Conservation (phyloP, 192 early-diverging fungal species). For the Dissophora globulifera region DNA sequence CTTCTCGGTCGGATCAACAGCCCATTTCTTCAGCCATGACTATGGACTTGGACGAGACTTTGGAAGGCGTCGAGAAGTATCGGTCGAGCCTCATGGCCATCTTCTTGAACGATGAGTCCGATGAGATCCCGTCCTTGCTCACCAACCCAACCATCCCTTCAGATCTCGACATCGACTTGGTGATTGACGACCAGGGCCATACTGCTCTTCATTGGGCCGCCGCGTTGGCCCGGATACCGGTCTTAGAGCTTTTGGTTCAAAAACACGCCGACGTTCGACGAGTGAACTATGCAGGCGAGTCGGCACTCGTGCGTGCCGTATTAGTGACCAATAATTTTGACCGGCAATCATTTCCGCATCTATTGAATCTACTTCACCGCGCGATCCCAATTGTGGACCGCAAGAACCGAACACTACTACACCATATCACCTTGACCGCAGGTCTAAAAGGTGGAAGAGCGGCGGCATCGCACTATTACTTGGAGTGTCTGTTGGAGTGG, state of each 20-base stretch:
- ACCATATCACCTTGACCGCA: slow-evolving; percentile 86
- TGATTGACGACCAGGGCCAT: slow-evolving; percentile 96
- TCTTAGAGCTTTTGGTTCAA: slow-evolving; percentile 80
- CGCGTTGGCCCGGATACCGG: slow-evolving; percentile 79
- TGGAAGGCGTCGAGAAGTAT: slow-evolving; percentile 66
- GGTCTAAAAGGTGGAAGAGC: slow-evolving; percentile 71
- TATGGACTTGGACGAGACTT: slow-evolving; percentile 18
- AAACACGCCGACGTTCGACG: slow-evolving; percentile 76
- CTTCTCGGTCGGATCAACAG: slow-evolving; percentile 5
- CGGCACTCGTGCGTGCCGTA: slow-evolving; percentile 89
- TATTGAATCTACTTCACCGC: slow-evolving; percentile 79
- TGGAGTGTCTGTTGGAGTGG: slow-evolving; percentile 83
- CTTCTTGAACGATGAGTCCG: slow-evolving; percentile 81
- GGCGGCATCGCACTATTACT: slow-evolving; percentile 88
- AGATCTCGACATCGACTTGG: slow-evolving; percentile 81
- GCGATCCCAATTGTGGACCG: slow-evolving; percentile 78
- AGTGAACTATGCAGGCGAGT: slow-evolving; percentile 86
- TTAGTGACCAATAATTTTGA: slow-evolving; percentile 88
- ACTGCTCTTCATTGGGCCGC: slow-evolving; percentile 97
- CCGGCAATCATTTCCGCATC: slow-evolving; percentile 77
- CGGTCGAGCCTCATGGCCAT: slow-evolving; percentile 85
- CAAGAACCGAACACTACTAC: slow-evolving; percentile 83
- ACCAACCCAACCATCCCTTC: slow-evolving; percentile 45
- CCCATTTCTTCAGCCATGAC: background rate
- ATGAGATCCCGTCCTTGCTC: slow-evolving; percentile 66